Conservation (phyloP, 805 yeast species). For the Teunomyces lycoperdinae region DNA sequence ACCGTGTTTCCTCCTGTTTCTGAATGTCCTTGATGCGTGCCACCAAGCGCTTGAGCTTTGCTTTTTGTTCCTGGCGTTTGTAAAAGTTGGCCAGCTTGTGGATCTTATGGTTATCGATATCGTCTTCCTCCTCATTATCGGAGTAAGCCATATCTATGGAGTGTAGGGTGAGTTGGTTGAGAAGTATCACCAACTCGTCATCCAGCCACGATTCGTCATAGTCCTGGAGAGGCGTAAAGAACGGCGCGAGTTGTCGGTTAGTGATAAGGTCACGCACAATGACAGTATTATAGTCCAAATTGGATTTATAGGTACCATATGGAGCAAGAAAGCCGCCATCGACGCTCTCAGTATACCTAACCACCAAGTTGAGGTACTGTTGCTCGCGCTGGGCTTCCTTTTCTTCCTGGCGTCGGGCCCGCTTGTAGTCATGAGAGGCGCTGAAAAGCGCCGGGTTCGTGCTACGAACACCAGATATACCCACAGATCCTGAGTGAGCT, state of each 20-base stretch:
- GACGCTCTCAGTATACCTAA: slow-evolving; percentile 64
- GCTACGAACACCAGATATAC: slow-evolving; percentile 7
- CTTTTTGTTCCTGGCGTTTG: slow-evolving; percentile 50
- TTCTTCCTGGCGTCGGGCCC: slow-evolving; percentile 44
- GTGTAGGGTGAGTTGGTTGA: slow-evolving; percentile 56
- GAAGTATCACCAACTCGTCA: slow-evolving; percentile 51
- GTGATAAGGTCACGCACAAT: slow-evolving; percentile 71
- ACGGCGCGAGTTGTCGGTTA: slow-evolving; percentile 78
- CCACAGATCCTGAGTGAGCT: slow-evolving; percentile 5
- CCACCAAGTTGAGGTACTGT: slow-evolving; percentile 57
- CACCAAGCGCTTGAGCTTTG: slow-evolving; percentile 39
- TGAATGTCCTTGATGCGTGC: slow-evolving; percentile 26
- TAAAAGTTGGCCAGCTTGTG: slow-evolving; percentile 46
- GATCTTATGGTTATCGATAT: slow-evolving; percentile 58
- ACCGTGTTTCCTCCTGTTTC: slow-evolving; percentile 35
- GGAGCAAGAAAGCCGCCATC: slow-evolving; percentile 96
- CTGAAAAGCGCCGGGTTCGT: slow-evolving; percentile 16
- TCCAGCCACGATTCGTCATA: slow-evolving; percentile 71
- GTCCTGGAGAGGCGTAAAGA: slow-evolving; percentile 85
- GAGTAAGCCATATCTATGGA: slow-evolving; percentile 47
- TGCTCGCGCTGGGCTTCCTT: slow-evolving; percentile 50
- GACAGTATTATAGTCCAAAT: slow-evolving; percentile 68
- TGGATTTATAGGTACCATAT: slow-evolving; percentile 79
- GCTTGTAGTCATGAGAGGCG: slow-evolving; percentile 17
- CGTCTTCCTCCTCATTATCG: slow-evolving; percentile 50